Evolutionary conservation across 371 early-diverging fungal species (phyloP).

Genomic region (Funneliformis caledonium): DNA sequence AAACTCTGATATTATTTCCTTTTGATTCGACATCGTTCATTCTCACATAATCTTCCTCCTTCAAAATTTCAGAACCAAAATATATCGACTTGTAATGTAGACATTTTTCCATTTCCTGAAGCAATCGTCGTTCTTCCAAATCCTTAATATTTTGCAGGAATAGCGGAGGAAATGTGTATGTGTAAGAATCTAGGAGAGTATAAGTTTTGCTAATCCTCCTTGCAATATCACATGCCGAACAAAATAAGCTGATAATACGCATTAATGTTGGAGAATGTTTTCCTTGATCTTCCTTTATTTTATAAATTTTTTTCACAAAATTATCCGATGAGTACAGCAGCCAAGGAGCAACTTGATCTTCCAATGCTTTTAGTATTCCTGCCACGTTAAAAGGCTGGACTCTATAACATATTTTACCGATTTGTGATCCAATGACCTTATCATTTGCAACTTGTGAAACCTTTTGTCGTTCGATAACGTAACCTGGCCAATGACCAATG

Average conservation of each 20-base stretch:
- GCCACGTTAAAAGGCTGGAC: neutral
- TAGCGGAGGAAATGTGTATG: neutral
- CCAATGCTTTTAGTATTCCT: neutral
- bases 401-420: neutral
- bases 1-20: neutral
- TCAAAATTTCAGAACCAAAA: constrained; percentile 21
- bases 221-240: neutral
- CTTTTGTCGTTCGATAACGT: constrained; percentile 2
- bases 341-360: neutral
- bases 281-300: neutral
- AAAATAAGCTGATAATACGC: neutral
- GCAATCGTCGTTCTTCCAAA: neutral
- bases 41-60: constrained; percentile 21
- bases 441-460: neutral
- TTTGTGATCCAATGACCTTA: neutral
- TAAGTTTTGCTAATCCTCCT: neutral
- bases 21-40: neutral
- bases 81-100: constrained; percentile 14
- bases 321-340: neutral
- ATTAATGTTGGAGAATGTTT: neutral
- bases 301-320: neutral
- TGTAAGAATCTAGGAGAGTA: neutral
- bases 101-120: constrained; percentile 13
- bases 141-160: neutral
- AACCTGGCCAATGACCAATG: neutral